A percentile compares a stretch with the other conserved stretches of the same genome.
Evolutionary conservation across 2,329 filamentous ascomycete species (phyloP).

Genomic region (Aciculosporium take): DNA sequence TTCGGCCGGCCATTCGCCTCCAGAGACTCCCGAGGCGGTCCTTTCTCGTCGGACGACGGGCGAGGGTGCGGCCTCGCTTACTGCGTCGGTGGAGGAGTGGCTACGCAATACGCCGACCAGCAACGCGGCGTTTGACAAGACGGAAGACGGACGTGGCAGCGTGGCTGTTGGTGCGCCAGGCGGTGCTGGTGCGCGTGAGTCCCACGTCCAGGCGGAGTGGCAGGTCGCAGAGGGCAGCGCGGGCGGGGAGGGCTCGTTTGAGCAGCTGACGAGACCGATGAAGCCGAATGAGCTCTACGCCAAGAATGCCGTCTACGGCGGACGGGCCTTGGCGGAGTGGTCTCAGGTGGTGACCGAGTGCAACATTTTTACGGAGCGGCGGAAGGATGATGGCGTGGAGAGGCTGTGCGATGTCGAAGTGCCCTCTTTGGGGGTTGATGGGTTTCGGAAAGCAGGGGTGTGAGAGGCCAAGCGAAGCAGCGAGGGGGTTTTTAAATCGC

Average conservation of each 20-base stretch:
- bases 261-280: constrained; percentile 27
- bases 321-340: constrained; percentile 69
- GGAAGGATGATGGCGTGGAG: constrained; percentile 58
- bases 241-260: constrained; percentile 9
- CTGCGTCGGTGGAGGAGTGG: constrained; percentile 17
- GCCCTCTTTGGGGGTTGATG: constrained; percentile 26
- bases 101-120: constrained; percentile 10
- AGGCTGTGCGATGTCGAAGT: constrained; percentile 52
- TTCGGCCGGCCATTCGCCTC: not conserved
- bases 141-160: not conserved
- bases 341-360: constrained; percentile 59
- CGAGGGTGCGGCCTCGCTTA: constrained; percentile 10
- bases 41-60: not conserved
- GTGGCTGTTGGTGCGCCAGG: too few relatives aligned
- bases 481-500: too few relatives aligned
- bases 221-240: not conserved
- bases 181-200: too few relatives aligned
- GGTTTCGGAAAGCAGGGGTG: constrained; percentile 18
- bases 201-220: not conserved
- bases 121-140: not conserved
- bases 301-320: constrained; percentile 45
- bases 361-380: constrained; percentile 67
- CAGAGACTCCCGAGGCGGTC: not conserved
- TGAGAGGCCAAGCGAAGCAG: too few relatives aligned
- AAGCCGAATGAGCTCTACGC: constrained; percentile 32